phyloP scores from a whole-genome alignment of 2,329 filamentous ascomycete species.

The Aspergillus intermedius region DNA sequence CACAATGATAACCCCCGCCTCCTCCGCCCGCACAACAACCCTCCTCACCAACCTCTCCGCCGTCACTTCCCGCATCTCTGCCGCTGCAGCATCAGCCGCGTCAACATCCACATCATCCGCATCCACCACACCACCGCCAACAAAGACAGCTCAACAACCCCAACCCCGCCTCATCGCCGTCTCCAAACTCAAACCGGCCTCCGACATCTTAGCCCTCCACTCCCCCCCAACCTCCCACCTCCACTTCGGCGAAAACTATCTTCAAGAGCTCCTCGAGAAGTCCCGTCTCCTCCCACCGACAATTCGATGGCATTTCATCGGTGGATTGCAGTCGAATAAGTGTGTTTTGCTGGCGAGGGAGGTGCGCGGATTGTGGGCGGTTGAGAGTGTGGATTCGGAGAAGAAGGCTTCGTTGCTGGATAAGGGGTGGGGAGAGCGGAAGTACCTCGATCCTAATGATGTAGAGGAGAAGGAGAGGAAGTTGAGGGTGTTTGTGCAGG shows the following conservation, averaged over 20 bases:
- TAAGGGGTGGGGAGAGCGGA: constrained; percentile 59
- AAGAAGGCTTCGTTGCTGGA: constrained; percentile 85
- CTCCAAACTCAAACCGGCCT: constrained; percentile 89
- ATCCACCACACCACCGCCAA: constrained; percentile 9
- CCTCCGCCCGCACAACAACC: constrained; percentile 54
- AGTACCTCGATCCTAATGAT: constrained; percentile 26
- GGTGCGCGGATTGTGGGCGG: constrained; percentile 83
- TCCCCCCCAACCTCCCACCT: constrained; percentile 52
- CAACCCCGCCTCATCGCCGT: constrained; percentile 73
- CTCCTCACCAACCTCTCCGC: constrained; percentile 57
- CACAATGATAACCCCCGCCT: constrained; percentile 45
- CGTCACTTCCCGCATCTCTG: constrained; percentile 54
- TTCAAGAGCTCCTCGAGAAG: constrained; percentile 83
- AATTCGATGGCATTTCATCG: constrained; percentile 95
- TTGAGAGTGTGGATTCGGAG: constrained; percentile 78
- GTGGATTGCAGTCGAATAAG: constrained; percentile 87
- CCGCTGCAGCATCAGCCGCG: constrained; percentile 35
- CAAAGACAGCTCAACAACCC: neutral
- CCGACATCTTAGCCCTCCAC: constrained; percentile 82
- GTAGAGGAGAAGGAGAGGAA: constrained; percentile 20
- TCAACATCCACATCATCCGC: neutral
- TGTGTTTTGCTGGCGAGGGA: constrained; percentile 76
- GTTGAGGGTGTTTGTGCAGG: constrained; percentile 77
- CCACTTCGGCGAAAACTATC: constrained; percentile 97
- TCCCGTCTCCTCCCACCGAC: constrained; percentile 64